Conservation (phyloP, 306 rosid genomes). For the Acacia crassicarpa region DNA sequence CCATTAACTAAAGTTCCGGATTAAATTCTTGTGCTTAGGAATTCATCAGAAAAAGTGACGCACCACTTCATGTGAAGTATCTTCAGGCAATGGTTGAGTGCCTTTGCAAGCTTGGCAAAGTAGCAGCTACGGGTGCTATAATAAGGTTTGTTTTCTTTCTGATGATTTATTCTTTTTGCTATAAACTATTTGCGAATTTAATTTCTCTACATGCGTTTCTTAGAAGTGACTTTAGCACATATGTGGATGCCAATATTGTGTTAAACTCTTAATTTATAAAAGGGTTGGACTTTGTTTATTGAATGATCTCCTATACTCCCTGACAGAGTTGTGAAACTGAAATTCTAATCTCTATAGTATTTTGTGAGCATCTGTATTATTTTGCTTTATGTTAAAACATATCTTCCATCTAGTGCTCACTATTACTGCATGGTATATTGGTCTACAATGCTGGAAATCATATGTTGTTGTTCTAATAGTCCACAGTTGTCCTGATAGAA, state of each 20-base stretch:
- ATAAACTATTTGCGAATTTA: slow-evolving; percentile 13
- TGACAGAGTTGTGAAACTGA: slow-evolving; percentile 8
- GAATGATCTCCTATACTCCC: slow-evolving; percentile 5
- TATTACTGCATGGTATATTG: neutral
- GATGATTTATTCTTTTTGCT: slow-evolving; percentile 27
- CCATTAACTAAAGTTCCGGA: no score
- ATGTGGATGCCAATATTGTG: no score
- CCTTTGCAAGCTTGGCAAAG: slow-evolving; percentile 95
- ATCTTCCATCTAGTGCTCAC: neutral
- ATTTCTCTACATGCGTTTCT: slow-evolving; percentile 6
- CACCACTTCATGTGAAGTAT: slow-evolving; percentile 91
- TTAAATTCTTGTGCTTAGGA: no score
- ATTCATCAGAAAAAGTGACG: no score
- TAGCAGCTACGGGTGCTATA: slow-evolving; percentile 99
- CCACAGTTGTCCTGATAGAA: neutral
- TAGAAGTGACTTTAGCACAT: neutral
- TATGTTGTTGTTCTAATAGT: slow-evolving; percentile 12
- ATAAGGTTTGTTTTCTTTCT: no score
- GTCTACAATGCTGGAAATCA: slow-evolving; percentile 17
- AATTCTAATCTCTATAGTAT: slow-evolving; percentile 2
- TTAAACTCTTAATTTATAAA: no score
- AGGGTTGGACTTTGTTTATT: no score
- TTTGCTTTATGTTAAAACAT: slow-evolving; percentile 3
- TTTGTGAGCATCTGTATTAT: slow-evolving; percentile 9
- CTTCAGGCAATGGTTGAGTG: slow-evolving; percentile 97